Percentiles rank a stretch among this genome's conserved stretches.
These are phyloP conservation scores for Aspergillus hortae DNA, from an alignment of 2,329 filamentous ascomycete genomes.

Conservation along the genomic window DNA sequence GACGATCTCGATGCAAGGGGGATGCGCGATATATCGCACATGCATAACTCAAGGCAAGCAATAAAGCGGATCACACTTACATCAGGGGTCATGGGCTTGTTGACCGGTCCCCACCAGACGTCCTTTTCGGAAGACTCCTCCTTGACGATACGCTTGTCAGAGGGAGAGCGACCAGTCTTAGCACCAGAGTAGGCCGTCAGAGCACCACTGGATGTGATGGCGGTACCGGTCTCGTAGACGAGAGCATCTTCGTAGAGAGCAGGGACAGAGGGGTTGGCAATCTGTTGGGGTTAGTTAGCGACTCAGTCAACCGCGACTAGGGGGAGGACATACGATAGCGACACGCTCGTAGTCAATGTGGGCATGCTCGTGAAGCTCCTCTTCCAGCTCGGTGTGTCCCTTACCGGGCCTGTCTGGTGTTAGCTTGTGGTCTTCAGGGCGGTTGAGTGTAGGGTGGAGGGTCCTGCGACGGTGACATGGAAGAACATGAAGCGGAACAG, in stretches of 20 bases:
- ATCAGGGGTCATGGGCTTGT: conserved; percentile 97
- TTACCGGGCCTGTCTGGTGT: conserved; percentile 62
- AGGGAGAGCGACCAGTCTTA: conserved; percentile 94
- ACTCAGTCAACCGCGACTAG: background rate
- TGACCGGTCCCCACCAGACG: conserved; percentile 98
- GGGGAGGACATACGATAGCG: conserved; percentile 70
- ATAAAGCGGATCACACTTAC: conserved; percentile 57
- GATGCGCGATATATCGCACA: conserved; percentile 16
- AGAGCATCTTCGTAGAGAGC: conserved; percentile 98
- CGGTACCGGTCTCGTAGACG: conserved; percentile 94
- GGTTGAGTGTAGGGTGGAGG: background rate
- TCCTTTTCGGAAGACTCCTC: conserved; percentile 85
- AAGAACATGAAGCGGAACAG: background rate
- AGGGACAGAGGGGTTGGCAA: conserved; percentile 90
- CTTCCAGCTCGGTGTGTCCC: conserved; percentile 95
- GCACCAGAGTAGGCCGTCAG: conserved; percentile 96
- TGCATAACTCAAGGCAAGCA: conserved; percentile 1
- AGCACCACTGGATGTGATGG: conserved; percentile 92
- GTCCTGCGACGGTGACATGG: background rate
- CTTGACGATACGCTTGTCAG: conserved; percentile 96
- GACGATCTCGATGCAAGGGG: conserved; percentile 18
- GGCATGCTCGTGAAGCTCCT: conserved; percentile 93
- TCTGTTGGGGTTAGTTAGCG: conserved; percentile 37
- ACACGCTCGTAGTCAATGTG: conserved; percentile 99
- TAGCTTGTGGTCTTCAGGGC: conserved; percentile 5